phyloP scores from a whole-genome alignment of 2,329 filamentous ascomycete genomes.

The Rutstroemia sp. region DNA sequence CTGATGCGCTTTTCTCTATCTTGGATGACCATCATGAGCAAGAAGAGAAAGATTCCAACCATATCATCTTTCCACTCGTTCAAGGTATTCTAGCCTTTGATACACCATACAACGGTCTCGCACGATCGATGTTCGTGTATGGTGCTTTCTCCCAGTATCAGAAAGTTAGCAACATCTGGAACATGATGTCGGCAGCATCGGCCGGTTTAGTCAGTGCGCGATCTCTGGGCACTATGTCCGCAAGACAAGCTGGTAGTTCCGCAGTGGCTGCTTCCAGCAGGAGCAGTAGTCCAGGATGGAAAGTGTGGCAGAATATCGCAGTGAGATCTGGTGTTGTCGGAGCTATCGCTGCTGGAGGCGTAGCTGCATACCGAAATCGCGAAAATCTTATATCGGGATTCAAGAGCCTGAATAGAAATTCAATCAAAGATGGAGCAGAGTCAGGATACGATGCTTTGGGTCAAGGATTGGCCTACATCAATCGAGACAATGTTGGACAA shows the following conservation, averaged over 20 bases:
- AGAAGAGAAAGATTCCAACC: slow-evolving; percentile 5
- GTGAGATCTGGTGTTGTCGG: slow-evolving; percentile 77
- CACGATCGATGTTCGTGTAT: slow-evolving; percentile 53
- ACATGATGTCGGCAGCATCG: slow-evolving; percentile 47
- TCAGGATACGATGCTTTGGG: slow-evolving; percentile 28
- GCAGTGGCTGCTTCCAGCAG: slow-evolving; percentile 13
- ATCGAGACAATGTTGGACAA: slow-evolving; percentile 51
- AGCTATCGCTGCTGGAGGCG: slow-evolving; percentile 71
- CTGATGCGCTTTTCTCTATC: slow-evolving; percentile 64
- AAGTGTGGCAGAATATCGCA: slow-evolving; percentile 56
- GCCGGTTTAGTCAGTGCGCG: slow-evolving; percentile 37
- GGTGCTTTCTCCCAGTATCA: slow-evolving; percentile 53
- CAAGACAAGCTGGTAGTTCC: slow-evolving; percentile 19
- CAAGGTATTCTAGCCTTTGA: slow-evolving; percentile 78
- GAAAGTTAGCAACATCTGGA: slow-evolving; percentile 49
- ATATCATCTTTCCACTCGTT: slow-evolving; percentile 60
- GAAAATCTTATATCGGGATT: slow-evolving; percentile 53
- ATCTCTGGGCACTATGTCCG: slow-evolving; percentile 25
- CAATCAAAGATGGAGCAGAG: slow-evolving; percentile 37
- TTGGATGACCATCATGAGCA: slow-evolving; percentile 17
- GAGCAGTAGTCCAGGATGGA: slow-evolving; percentile 34
- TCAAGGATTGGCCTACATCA: slow-evolving; percentile 48
- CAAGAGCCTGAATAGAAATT: slow-evolving; percentile 31
- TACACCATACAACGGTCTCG: slow-evolving; percentile 69
- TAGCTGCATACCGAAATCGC: slow-evolving; percentile 73